Conservation (phyloP, 192 early-diverging fungal genomes). For the Coemansia sp. region DNA sequence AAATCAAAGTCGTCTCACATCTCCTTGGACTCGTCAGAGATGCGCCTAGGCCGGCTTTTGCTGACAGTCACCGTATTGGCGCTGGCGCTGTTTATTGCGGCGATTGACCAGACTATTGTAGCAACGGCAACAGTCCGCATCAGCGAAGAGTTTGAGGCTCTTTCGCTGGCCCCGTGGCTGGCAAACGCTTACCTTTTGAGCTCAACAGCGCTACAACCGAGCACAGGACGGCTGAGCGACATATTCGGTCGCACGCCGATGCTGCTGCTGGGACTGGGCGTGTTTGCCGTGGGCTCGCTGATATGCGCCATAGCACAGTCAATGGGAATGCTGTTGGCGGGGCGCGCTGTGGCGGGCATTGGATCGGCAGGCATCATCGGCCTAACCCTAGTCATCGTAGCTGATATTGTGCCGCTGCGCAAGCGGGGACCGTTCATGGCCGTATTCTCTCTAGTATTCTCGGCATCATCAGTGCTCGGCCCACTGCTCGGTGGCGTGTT, state of each 20-base stretch:
- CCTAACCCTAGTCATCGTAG: constrained; percentile 69
- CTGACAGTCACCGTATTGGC: constrained; percentile 36
- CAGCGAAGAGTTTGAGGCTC: constrained; percentile 61
- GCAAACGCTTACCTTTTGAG: constrained; percentile 72
- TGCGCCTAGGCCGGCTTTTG: constrained; percentile 32
- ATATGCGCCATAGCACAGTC: constrained; percentile 58
- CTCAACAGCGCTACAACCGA: constrained; percentile 75
- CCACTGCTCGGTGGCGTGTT: constrained; percentile 66
- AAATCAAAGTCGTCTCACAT: neutral
- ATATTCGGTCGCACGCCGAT: constrained; percentile 77
- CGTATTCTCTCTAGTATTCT: constrained; percentile 63
- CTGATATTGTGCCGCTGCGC: constrained; percentile 69
- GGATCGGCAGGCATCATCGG: constrained; percentile 71
- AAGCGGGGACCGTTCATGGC: constrained; percentile 69
- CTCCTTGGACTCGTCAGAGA: constrained; percentile 13
- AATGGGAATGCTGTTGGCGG: constrained; percentile 69
- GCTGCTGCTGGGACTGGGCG: constrained; percentile 56
- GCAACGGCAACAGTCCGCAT: constrained; percentile 70
- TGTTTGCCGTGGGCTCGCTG: constrained; percentile 65
- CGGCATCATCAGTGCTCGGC: constrained; percentile 62
- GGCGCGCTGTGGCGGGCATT: constrained; percentile 66
- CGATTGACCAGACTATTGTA: constrained; percentile 77
- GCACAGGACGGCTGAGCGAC: constrained; percentile 81
- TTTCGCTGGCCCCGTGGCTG: constrained; percentile 77
- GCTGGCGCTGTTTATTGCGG: constrained; percentile 65